Conservation (phyloP, 192 early-diverging fungal genomes). For the Coemansia sp. region DNA sequence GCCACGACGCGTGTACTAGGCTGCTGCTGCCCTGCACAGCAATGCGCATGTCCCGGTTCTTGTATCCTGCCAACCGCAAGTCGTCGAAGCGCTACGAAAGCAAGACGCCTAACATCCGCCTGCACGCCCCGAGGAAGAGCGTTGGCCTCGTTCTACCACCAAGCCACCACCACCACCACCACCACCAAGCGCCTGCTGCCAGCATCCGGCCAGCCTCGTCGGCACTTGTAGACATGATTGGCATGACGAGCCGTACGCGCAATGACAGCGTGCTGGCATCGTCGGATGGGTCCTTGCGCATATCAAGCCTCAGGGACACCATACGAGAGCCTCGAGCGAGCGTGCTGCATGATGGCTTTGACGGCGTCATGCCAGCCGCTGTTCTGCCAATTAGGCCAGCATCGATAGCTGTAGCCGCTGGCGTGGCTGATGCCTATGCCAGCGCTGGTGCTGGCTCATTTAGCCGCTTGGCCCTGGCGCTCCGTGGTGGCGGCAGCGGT, state of each 20-base stretch:
- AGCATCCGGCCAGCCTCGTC: not conserved
- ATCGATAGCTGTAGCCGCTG: constrained; percentile 34
- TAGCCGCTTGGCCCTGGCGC: constrained; percentile 6
- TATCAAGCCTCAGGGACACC: constrained; percentile 7
- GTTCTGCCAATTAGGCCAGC: constrained; percentile 13
- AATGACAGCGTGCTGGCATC: constrained; percentile 28
- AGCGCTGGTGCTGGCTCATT: not conserved
- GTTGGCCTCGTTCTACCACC: not conserved
- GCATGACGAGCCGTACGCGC: constrained; percentile 13
- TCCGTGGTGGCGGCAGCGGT: constrained; percentile 1
- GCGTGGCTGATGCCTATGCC: constrained; percentile 13
- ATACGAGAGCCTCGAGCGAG: not conserved
- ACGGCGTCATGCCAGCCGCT: constrained; percentile 23
- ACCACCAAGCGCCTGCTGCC: not conserved
- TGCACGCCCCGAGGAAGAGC: constrained; percentile 27
- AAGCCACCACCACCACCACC: not conserved
- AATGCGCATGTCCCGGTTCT: constrained; percentile 55
- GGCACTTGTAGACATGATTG: constrained; percentile 17
- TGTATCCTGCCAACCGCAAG: constrained; percentile 48
- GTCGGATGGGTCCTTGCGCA: constrained; percentile 33
- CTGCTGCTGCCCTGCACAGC: constrained; percentile 38
- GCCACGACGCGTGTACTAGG: constrained; percentile 45
- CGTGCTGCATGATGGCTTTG: constrained; percentile 37
- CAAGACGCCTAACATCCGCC: constrained; percentile 46
- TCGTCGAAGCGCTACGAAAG: constrained; percentile 54